These are phyloP conservation scores for Yamadazyma phyllophila DNA, from an alignment of 805 yeast genomes.

Conservation along the genomic window DNA sequence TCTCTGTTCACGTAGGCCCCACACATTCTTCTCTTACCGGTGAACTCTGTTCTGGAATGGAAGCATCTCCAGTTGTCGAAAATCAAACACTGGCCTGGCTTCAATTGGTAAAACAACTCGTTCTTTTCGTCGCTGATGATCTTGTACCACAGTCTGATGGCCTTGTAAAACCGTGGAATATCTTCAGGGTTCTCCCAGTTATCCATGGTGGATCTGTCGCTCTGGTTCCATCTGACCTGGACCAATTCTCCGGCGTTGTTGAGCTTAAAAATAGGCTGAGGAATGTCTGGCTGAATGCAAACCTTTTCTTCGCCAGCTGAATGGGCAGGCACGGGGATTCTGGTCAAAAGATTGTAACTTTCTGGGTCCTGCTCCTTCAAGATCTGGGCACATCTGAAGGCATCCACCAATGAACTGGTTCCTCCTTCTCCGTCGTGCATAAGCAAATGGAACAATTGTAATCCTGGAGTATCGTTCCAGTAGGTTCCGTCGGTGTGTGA, in stretches of 20 bases:
- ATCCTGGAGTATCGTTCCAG: constrained; percentile 71
- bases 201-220: constrained; percentile 64
- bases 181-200: constrained; percentile 47
- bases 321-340: constrained; percentile 60
- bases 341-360: constrained; percentile 48
- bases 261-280: constrained; percentile 59
- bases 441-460: constrained; percentile 65
- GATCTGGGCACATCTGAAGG: constrained; percentile 56
- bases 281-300: constrained; percentile 55
- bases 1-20: constrained; percentile 71
- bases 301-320: constrained; percentile 69
- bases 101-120: constrained; percentile 52
- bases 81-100: constrained; percentile 64
- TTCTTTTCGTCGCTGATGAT: constrained; percentile 50
- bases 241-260: constrained; percentile 49
- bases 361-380: constrained; percentile 48
- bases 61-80: constrained; percentile 74
- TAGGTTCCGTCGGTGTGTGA: constrained; percentile 74
- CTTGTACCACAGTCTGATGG: constrained; percentile 55
- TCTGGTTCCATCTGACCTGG: constrained; percentile 71
- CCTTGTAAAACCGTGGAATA: constrained; percentile 52
- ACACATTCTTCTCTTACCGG: constrained; percentile 68
- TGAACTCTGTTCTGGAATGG: constrained; percentile 65
- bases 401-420: constrained; percentile 63
- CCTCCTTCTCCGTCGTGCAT: constrained; percentile 68